A percentile compares a stretch with the other conserved stretches of the same genome.
These are phyloP conservation scores for Mycothermus thermophilus DNA, from an alignment of 495 filamentous ascomycete genomes.

Conservation along the genomic window DNA sequence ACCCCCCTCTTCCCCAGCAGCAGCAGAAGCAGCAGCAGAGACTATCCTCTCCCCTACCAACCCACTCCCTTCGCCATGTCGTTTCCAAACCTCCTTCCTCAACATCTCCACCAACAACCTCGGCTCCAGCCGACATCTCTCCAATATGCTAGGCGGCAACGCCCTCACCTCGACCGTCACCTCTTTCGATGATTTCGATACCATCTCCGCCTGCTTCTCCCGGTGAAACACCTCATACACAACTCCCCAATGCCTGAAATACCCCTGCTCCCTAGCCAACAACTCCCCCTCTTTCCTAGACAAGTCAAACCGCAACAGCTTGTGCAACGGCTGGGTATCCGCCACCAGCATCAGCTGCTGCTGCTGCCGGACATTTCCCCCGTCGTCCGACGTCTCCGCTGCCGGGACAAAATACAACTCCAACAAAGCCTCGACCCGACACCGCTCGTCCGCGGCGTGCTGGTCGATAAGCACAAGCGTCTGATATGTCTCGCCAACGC, in stretches of 20 bases:
- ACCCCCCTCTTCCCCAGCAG: conserved; percentile 5
- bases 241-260: conserved; percentile 64
- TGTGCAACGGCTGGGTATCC: conserved; percentile 22
- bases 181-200: neutral
- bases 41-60: neutral
- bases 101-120: conserved; percentile 55
- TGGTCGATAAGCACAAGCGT: conserved; percentile 75
- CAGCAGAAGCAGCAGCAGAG: neutral
- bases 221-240: conserved; percentile 31
- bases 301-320: conserved; percentile 48
- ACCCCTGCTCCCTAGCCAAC: conserved; percentile 36
- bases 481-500: neutral
- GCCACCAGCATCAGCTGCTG: conserved; percentile 8
- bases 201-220: neutral
- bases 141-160: conserved; percentile 59
- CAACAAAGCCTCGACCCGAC: conserved; percentile 59
- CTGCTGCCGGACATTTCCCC: too few relatives aligned
- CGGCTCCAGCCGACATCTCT: conserved; percentile 61
- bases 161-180: conserved; percentile 34
- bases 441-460: conserved; percentile 86
- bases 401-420: conserved; percentile 22
- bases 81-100: conserved; percentile 57
- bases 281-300: conserved; percentile 42
- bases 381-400: neutral
- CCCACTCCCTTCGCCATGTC: conserved; percentile 14